Base-by-base conservation (phyloP, 2,329 filamentous ascomycete species). In the Talaromyces sp. region DNA sequence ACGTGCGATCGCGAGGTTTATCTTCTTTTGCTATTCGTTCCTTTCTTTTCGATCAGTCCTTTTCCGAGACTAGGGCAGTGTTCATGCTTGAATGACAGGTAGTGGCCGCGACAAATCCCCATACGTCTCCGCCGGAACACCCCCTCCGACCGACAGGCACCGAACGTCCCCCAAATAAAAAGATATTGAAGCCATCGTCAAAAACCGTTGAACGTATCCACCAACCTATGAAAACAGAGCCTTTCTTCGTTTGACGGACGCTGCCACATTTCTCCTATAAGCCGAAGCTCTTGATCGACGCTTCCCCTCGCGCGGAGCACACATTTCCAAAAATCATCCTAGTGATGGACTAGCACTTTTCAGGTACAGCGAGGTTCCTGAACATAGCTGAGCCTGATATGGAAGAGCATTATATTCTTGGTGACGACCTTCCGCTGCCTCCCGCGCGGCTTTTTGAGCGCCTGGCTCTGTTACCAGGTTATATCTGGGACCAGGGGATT, bases 381-480 rank as follows among this genome's bases (percentile, higher is more conserved):
- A 45, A 35, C 50, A 50, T 22, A 52, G 37, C 27, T 64, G 60
- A 59, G 33, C 47, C 27, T 64, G 65, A 62, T 52, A 73, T 73
- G 71, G 70, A 72, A 58, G 69, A 72, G 43, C 65, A 65, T 62
- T 70, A 73, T 68, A 72, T 81, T 58, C 72, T 82, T 58, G 79
- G 78, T 65, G 80, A 82, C 63, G 80, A 82, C 69, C 73, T 82
- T 66, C 80, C 80, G 67, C 75, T 82, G 74, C 88, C 89, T 66
- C 89, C 89, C 50, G 82, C 84, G 69, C 86, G 88, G 71, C 84
- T 93, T 62, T 90, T 89, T 71, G 89, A 93, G 75, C 86, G 90
- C 60, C 83, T 93, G 69, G 84, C 86, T 68, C 89, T 91, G 74
- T 84, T 93, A 69, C 84, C 88, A 54, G 90, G 90, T 62, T 93